Evolutionary conservation across 176 grass and related monocot genomes (phyloP).

Genomic region (Oryza meyeriana): DNA sequence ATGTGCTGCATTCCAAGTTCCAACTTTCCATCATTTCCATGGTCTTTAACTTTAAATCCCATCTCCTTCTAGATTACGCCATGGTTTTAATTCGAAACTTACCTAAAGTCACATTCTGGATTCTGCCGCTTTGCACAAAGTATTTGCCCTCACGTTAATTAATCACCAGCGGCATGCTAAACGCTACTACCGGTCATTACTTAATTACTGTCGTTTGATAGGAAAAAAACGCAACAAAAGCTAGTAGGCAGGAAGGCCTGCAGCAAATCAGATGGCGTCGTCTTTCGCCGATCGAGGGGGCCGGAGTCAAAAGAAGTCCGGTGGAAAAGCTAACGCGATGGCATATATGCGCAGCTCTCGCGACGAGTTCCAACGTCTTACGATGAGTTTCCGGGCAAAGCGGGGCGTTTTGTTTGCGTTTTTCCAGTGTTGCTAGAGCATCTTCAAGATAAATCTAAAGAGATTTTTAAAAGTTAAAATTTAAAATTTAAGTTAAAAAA

Average conservation of each 20-base stretch:
- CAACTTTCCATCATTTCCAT: not conserved
- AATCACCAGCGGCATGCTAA: not conserved
- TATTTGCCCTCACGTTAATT: not conserved
- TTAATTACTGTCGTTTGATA: not conserved
- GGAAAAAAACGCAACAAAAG: not conserved
- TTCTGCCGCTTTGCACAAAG: not conserved
- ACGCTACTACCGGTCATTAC: not conserved
- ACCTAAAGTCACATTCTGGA: not conserved
- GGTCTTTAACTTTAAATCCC: not conserved
- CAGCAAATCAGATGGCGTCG: no score
- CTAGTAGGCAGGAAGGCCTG: not conserved
- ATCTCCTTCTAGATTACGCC: not conserved
- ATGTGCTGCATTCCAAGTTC: not conserved
- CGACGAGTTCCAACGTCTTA: not conserved
- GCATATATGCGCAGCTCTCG: not conserved
- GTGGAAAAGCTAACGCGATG: not conserved
- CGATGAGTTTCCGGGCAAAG: not conserved
- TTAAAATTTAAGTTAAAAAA: no score
- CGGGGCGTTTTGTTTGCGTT: not conserved
- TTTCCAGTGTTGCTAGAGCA: not conserved
- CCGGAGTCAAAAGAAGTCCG: not conserved
- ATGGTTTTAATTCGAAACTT: not conserved
- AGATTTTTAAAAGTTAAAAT: no score
- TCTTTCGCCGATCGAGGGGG: not conserved
- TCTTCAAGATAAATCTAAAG: no score